A percentile compares a stretch with the other conserved stretches of the same genome.
phyloP scores from a whole-genome alignment of 2,329 filamentous ascomycete genomes.

The Ambrosiella xylebori region DNA sequence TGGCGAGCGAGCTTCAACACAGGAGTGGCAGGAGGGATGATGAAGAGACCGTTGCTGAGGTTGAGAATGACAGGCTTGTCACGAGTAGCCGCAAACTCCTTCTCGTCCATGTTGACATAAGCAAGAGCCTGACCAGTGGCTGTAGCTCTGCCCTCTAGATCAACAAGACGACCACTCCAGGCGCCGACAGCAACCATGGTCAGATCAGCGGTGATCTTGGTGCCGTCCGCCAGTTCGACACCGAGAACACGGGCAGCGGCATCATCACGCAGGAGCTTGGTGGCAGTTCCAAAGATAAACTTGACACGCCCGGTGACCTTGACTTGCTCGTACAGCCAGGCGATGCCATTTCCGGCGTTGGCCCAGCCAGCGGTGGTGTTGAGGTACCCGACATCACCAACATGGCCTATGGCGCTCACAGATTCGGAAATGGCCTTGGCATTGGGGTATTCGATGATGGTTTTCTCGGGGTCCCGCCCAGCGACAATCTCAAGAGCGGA shows the following conservation, averaged over 20 bases:
- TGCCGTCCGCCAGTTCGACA: slow-evolving; percentile 33
- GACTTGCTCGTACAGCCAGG: slow-evolving; percentile 40
- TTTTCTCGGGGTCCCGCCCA: slow-evolving; percentile 21
- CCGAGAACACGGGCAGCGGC: slow-evolving; percentile 27
- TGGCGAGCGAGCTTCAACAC: slow-evolving; percentile 56
- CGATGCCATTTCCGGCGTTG: slow-evolving; percentile 54
- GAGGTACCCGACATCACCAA: slow-evolving; percentile 52
- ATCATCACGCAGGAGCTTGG: slow-evolving; percentile 24
- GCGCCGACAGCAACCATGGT: slow-evolving; percentile 72
- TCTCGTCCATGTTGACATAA: slow-evolving; percentile 56
- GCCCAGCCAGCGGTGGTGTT: slow-evolving; percentile 68
- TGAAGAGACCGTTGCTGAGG: slow-evolving; percentile 53
- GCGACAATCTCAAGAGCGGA: slow-evolving; percentile 27
- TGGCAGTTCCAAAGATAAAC: slow-evolving; percentile 35
- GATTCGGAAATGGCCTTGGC: slow-evolving; percentile 26
- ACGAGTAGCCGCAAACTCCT: slow-evolving; percentile 49
- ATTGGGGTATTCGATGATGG: slow-evolving; percentile 29
- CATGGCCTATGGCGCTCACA: slow-evolving; percentile 31
- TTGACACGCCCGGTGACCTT: slow-evolving; percentile 36
- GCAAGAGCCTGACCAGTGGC: slow-evolving; percentile 70
- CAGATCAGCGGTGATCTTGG: slow-evolving; percentile 44
- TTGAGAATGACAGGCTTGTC: slow-evolving; percentile 58
- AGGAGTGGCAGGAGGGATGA: slow-evolving; percentile 47
- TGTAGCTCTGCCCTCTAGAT: slow-evolving; percentile 57
- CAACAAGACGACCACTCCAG: slow-evolving; percentile 65